phyloP scores from a whole-genome alignment of 192 early-diverging fungal species.

The Entomortierella beljakovae region DNA sequence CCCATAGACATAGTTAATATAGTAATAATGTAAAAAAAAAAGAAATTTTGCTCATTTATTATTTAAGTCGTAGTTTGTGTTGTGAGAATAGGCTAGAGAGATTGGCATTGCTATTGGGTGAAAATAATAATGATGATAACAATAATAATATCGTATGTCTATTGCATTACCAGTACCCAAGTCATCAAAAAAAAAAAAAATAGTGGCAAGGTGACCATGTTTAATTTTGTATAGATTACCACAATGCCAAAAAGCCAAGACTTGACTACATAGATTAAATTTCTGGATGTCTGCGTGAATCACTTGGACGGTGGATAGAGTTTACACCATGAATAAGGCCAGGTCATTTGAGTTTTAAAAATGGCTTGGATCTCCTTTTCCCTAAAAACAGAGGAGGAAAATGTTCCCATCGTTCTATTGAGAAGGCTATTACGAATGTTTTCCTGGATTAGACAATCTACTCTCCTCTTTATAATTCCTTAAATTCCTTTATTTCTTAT shows the following conservation, averaged over 20 bases:
- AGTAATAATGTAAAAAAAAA: no score
- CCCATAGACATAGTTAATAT: slow-evolving; percentile 26
- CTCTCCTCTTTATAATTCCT: background rate
- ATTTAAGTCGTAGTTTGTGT: background rate
- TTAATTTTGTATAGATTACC: no score
- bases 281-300: no score
- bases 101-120: background rate
- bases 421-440: background rate
- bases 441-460: background rate
- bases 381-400: no score
- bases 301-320: no score
- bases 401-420: slow-evolving; percentile 9
- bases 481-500: background rate
- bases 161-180: no score
- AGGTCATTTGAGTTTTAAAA: background rate
- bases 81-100: no score
- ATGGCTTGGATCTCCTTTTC: background rate
- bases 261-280: no score
- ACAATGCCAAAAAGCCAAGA: no score
- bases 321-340: background rate
- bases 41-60: background rate
- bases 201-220: no score
- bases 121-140: background rate
- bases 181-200: no score
- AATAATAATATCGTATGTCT: no score